These are phyloP conservation scores for Russula foetens DNA, from an alignment of 768 basidiomycete genomes.

Conservation along the genomic window DNA sequence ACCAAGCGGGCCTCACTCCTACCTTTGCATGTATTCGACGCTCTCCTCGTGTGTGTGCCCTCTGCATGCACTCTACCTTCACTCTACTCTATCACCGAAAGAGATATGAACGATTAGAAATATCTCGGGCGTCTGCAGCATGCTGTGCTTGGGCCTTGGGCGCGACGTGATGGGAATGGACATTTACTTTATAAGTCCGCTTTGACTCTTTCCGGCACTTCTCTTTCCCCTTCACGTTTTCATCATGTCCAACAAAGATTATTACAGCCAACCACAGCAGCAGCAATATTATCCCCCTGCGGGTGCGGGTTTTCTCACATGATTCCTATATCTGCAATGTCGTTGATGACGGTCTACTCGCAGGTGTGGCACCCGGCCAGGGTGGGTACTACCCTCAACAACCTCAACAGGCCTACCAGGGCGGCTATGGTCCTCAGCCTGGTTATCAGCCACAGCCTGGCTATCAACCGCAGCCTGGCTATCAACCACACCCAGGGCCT, in stretches of 20 bases:
- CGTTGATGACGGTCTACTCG: slow-evolving; percentile 16
- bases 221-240: slow-evolving; percentile 1
- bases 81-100: no score
- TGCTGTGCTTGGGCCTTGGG: no score
- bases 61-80: no score
- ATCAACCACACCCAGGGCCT: slow-evolving; percentile 59
- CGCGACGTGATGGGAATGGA: not conserved
- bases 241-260: slow-evolving; percentile 60
- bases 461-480: slow-evolving; percentile 49
- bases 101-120: no score
- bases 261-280: slow-evolving; percentile 43
- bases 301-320: slow-evolving; percentile 30
- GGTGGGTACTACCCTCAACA: slow-evolving; percentile 70
- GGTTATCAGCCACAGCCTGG: slow-evolving; percentile 48
- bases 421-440: slow-evolving; percentile 32
- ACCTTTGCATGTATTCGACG: no score
- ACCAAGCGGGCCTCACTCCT: no score
- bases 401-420: slow-evolving; percentile 63
- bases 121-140: no score
- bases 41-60: no score
- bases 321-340: slow-evolving; percentile 18
- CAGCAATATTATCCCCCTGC: slow-evolving; percentile 45
- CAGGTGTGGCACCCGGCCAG: slow-evolving; percentile 50
- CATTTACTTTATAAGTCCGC: slow-evolving; percentile 12
- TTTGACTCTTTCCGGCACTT: not conserved